Conservation (phyloP, 106 monocot genomes). For the Amphibolis antarctica region DNA sequence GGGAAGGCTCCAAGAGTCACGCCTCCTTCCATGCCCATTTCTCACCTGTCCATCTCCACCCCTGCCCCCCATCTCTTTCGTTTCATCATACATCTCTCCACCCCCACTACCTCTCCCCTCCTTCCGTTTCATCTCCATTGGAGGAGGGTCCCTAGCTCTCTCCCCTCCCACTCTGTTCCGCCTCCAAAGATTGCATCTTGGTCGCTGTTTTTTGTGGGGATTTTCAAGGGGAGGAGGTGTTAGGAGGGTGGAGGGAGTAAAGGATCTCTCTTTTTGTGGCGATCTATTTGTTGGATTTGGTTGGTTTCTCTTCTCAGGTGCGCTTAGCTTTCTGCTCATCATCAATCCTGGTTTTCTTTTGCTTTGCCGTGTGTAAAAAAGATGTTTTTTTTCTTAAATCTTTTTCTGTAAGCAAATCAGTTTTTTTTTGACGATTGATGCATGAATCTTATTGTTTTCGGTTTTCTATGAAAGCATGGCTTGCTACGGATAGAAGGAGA, state of each 20-base stretch:
- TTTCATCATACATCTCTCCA: not conserved
- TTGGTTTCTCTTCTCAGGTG: not conserved
- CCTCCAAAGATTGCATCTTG: not conserved
- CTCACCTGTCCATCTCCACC: not conserved
- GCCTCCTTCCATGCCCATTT: slow-evolving; percentile 1
- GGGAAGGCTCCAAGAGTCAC: slow-evolving; percentile 6
- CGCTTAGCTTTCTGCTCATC: not conserved
- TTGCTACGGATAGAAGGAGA: not conserved
- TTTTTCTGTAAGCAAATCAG: not conserved
- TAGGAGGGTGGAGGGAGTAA: not conserved
- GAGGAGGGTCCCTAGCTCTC: not conserved
- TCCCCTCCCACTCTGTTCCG: not conserved
- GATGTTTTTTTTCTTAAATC: not conserved
- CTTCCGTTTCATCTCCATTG: not conserved
- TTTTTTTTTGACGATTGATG: not conserved
- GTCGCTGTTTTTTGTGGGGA: too few species aligned
- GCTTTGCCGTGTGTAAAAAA: not conserved
- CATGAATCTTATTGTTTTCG: not conserved
- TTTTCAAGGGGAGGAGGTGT: not conserved
- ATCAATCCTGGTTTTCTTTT: not conserved
- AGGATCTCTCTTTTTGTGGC: not conserved
- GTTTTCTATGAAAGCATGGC: not conserved
- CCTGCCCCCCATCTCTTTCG: not conserved
- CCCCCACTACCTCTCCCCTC: too few species aligned
- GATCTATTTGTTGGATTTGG: not conserved